phyloP scores from a whole-genome alignment of 768 basidiomycete genomes.

The Chlorophyllum brunneum region DNA sequence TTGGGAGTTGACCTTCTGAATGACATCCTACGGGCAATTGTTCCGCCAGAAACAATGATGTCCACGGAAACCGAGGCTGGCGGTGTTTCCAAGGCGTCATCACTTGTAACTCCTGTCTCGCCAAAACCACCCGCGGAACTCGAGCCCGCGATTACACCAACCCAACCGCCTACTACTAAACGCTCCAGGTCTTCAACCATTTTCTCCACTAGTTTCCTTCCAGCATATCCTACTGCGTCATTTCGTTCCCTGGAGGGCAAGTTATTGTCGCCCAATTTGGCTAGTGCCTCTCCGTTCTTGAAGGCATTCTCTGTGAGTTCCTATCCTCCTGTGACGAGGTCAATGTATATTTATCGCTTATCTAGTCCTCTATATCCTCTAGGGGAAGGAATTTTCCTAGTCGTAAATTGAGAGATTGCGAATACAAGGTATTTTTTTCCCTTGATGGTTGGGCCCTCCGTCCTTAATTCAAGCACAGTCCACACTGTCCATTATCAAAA shows the following conservation, averaged over 20 bases:
- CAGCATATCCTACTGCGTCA: constrained; percentile 15
- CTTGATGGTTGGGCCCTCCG: neutral
- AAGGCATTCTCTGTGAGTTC: constrained; percentile 39
- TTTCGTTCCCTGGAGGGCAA: neutral
- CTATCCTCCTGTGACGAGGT: neutral
- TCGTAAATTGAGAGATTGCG: constrained; percentile 34
- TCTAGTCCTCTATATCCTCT: constrained; percentile 45
- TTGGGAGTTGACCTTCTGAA: constrained; percentile 44
- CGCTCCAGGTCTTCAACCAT: constrained; percentile 10
- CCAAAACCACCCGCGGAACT: constrained; percentile 12
- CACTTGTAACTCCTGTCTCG: constrained; percentile 3
- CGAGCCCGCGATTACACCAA: neutral
- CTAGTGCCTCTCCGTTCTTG: constrained; percentile 36
- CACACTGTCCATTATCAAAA: constrained; percentile 41
- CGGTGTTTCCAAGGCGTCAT: neutral
- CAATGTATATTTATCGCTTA: constrained; percentile 1
- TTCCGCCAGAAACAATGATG: neutral
- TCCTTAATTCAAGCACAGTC: constrained; percentile 30
- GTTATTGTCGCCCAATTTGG: constrained; percentile 21
- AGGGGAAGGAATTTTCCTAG: constrained; percentile 35
- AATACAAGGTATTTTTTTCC: constrained; percentile 32
- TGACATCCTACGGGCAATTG: constrained; percentile 20
- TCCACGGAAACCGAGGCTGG: neutral
- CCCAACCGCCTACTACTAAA: neutral
- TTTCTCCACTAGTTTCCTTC: constrained; percentile 11